Evolutionary conservation across 1,284 basidiomycete genomes (phyloP), one percentile per base, ranked within the genome.

Genomic region (Ceratobasidium sp.): DNA sequence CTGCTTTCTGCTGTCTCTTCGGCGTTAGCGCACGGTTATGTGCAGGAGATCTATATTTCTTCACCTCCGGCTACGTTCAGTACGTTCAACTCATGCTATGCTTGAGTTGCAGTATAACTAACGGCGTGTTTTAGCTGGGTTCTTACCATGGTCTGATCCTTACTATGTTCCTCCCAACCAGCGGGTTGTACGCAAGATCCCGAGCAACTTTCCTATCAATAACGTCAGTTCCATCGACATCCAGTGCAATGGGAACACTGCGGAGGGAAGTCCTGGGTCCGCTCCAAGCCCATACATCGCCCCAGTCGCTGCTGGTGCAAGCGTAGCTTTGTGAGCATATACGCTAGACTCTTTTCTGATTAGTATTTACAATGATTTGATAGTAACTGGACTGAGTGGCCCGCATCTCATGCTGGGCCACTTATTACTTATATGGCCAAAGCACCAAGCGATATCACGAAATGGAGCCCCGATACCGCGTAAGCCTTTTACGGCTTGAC

Each of bases 351-450:
- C 52, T 26, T 26, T 26, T 14, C 23, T 26, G 16, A 13, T 13
- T 72, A 54, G 18, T 16, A 32, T 7, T 50, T 23, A n/a, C 38
- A 5, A 11, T 32, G 58, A 35, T 35, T 35, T n/a, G 14, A 23
- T 55, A 55, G 49, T 21, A 67, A 52, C 47, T 74, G 73, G 64
- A 59, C 58, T 35, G 55, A 35, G 32, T 66, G 52, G 77, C 74
- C 44, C 55, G 73, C 57, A 66, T 72, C 35, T 11, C 61, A 81
- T 41, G 43, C 47, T 77, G 84, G 85, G 4, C 85, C 85, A 0
- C 79, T 86, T 74, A 83, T 86, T 76, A 86, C 84, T 2, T 86
- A 86, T 76, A 80, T 86, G 78, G 83, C 84, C n/a, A 79, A 79
- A 16, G 85, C 82, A 1, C 84, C 85, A 4, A 57, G 58, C 35